phyloP scores from a whole-genome alignment of 176 grass and related monocot genomes.

The Melocanna baccifera region DNA sequence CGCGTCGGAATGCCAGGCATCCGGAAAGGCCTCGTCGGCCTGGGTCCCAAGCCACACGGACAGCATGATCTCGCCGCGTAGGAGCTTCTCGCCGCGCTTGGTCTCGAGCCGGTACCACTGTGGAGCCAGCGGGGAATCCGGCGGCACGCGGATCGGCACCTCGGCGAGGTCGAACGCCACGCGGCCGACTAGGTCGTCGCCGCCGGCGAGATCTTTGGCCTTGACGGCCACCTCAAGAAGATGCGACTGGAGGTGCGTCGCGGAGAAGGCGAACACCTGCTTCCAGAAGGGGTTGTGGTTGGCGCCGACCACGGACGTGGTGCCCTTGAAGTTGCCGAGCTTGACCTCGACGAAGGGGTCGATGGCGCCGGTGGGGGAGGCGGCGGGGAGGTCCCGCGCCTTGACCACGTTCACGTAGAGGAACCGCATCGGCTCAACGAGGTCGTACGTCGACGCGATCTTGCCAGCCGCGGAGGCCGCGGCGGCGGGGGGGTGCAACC shows the following conservation, averaged over 20 bases:
- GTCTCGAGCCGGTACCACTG: conserved; percentile 86
- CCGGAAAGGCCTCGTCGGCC: conserved; percentile 92
- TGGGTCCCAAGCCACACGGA: conserved; percentile 97
- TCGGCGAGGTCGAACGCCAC: conserved; percentile 69
- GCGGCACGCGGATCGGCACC: conserved; percentile 76
- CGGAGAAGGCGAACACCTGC: conserved; percentile 94
- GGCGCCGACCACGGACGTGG: conserved; percentile 35
- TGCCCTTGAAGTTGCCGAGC: conserved; percentile 90
- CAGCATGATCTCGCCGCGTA: conserved; percentile 80
- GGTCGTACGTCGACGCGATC: conserved; percentile 90
- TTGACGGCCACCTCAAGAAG: conserved; percentile 66
- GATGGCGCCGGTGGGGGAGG: conserved; percentile 60
- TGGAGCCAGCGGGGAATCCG: conserved; percentile 83
- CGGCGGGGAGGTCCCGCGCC: conserved; percentile 72
- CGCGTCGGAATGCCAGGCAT: conserved; percentile 86
- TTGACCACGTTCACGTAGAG: conserved; percentile 93
- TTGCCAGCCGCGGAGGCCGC: conserved; percentile 43
- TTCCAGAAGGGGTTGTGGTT: conserved; percentile 57
- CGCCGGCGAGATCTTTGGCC: conserved; percentile 71
- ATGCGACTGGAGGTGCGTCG: conserved; percentile 60
- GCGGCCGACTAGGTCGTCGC: conserved; percentile 71
- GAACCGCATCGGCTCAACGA: conserved; percentile 83
- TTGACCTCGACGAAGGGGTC: conserved; percentile 91
- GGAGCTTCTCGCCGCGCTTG: conserved; percentile 62
- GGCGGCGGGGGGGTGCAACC: conserved; percentile 37